Conservation (phyloP, 225 moss, liverwort and hornwort species). For the Rhytidiadelphus loreus region DNA sequence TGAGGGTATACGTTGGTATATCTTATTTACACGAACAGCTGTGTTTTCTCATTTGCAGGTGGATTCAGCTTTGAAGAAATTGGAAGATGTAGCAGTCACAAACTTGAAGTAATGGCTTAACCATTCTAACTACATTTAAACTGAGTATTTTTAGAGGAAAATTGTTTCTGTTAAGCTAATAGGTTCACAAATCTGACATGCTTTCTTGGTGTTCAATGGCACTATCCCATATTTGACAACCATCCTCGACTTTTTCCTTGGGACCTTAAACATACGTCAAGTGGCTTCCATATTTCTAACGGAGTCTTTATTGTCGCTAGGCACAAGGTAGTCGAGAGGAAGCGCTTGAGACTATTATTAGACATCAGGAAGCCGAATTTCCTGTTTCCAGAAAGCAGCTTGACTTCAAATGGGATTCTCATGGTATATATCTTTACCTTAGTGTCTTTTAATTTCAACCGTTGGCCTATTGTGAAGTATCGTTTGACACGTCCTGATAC, state of each 20-base stretch:
- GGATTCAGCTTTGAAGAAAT: constrained; percentile 34
- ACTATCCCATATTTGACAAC: not conserved
- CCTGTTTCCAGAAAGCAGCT: constrained; percentile 68
- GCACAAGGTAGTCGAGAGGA: constrained; percentile 51
- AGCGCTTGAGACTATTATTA: constrained; percentile 51
- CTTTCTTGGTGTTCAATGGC: not conserved
- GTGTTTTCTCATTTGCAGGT: constrained; percentile 21
- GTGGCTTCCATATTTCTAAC: constrained; percentile 17
- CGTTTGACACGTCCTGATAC: not conserved
- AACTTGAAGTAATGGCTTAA: constrained; percentile 31
- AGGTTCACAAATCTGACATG: not conserved
- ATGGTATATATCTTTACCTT: constrained; percentile 33
- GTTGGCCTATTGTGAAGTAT: not conserved
- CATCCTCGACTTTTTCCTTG: not conserved
- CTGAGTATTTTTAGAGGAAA: not conserved
- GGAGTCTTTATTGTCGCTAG: constrained; percentile 1
- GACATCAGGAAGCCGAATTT: constrained; percentile 70
- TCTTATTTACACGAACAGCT: not conserved
- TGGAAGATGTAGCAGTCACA: constrained; percentile 39
- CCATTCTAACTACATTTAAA: not conserved
- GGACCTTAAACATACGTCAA: not conserved
- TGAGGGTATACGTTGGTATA: not conserved
- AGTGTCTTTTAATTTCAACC: not conserved
- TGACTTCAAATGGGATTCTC: constrained; percentile 47
- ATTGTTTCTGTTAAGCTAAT: not conserved